These are phyloP conservation scores for Eimeria praecox DNA, from an alignment of 169 alveolate genomes.

Conservation along the genomic window DNA sequence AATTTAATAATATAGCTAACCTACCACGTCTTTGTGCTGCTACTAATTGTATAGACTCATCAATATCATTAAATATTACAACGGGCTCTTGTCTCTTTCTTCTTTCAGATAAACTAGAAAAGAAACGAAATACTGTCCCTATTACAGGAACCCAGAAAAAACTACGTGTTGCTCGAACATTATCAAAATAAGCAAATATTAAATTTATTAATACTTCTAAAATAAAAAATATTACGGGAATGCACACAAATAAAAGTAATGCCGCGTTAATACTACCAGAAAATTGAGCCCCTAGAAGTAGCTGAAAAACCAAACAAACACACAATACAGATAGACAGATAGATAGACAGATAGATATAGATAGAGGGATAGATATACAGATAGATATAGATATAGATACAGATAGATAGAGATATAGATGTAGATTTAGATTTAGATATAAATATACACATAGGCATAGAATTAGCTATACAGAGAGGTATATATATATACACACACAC, in stretches of 20 bases:
- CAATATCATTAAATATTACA: conserved; percentile 80
- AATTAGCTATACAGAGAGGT: too few relatives aligned
- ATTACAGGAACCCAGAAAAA: conserved; percentile 82
- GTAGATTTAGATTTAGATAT: too few relatives aligned
- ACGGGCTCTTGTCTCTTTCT: conserved; percentile 83
- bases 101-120: conserved; percentile 75
- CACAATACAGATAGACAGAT: conserved; percentile 29
- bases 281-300: conserved; percentile 80
- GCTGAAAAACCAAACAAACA: conserved; percentile 32
- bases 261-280: conserved; percentile 78
- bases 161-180: conserved; percentile 77
- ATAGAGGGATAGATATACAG: too few relatives aligned
- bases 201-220: conserved; percentile 78
- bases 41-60: conserved; percentile 82
- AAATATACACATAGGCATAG: too few relatives aligned
- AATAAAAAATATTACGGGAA: conserved; percentile 71
- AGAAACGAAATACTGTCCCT: conserved; percentile 44
- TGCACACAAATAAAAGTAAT: conserved; percentile 68
- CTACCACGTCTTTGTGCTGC: conserved; percentile 64
- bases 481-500: too few relatives aligned
- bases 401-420: too few relatives aligned
- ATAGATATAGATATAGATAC: not conserved
- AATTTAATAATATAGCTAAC: conserved; percentile 22
- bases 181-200: conserved; percentile 82
- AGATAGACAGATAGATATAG: not conserved